Conservation (phyloP, 257 asterid species). For the Ilex aquifolium region DNA sequence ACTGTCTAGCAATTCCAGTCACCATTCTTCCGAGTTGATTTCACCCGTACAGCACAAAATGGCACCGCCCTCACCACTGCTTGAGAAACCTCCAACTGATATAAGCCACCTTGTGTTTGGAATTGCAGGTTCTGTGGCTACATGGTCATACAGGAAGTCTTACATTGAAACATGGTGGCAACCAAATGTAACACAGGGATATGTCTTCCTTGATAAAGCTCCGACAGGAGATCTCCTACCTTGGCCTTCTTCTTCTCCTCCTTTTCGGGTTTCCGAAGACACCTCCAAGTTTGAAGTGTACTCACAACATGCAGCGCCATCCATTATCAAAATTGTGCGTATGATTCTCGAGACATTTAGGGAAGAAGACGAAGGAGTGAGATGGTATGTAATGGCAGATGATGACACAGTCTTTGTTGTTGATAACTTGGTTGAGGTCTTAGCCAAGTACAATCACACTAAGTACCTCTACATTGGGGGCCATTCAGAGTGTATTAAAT, state of each 20-base stretch:
- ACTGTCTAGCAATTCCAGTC: too few species aligned
- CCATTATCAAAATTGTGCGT: too few species aligned
- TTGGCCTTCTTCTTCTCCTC: constrained; percentile 41
- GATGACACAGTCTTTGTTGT: constrained; percentile 62
- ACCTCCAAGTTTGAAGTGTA: constrained; percentile 6
- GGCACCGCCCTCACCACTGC: too few species aligned
- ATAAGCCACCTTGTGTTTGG: constrained; percentile 42
- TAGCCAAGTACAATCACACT: constrained; percentile 37
- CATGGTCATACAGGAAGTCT: constrained; percentile 29
- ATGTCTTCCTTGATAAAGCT: constrained; percentile 25
- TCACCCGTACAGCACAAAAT: too few species aligned
- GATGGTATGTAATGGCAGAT: constrained; percentile 52
- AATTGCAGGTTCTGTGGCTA: constrained; percentile 39
- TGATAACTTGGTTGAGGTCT: constrained; percentile 53
- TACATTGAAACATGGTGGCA: constrained; percentile 57
- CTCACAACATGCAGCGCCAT: too few species aligned
- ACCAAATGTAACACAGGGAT: constrained; percentile 35
- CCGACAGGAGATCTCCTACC: constrained; percentile 35
- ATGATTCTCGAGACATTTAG: too few species aligned
- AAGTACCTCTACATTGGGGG: constrained; percentile 55
- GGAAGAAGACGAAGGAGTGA: not conserved
- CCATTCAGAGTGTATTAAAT: constrained; percentile 47
- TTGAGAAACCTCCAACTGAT: constrained; percentile 13
- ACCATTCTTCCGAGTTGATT: too few species aligned
- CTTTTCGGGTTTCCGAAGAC: constrained; percentile 34